These are phyloP conservation scores for Ogataea angusta DNA, from an alignment of 805 yeast genomes.

Conservation along the genomic window DNA sequence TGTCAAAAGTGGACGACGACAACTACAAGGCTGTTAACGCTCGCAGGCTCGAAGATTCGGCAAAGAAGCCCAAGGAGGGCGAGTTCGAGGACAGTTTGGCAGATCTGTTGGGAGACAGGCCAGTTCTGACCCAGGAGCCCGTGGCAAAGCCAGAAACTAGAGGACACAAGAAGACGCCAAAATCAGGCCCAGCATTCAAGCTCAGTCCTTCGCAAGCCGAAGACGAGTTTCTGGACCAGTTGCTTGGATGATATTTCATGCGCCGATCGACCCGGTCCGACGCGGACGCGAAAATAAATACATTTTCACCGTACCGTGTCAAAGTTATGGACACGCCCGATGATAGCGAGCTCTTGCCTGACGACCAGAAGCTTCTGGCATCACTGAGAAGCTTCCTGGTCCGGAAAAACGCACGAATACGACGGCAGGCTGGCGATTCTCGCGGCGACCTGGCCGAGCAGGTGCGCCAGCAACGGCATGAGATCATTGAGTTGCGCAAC, in stretches of 20 bases:
- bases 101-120: conserved; percentile 15
- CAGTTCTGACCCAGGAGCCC: background rate
- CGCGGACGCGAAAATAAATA: conserved; percentile 5
- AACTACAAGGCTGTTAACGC: conserved; percentile 17
- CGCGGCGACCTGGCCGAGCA: background rate
- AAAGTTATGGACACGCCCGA: background rate
- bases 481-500: background rate
- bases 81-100: conserved; percentile 22
- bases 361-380: background rate
- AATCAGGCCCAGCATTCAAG: background rate
- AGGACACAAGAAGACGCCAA: background rate
- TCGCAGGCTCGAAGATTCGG: conserved; percentile 6
- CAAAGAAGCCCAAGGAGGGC: conserved; percentile 2
- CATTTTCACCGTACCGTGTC: no score
- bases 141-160: no score
- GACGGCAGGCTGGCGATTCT: no score
- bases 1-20: conserved; percentile 15
- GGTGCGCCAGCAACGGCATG: background rate
- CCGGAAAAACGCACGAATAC: conserved; percentile 1
- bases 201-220: conserved; percentile 6
- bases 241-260: conserved; percentile 10
- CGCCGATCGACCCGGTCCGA: conserved; percentile 6
- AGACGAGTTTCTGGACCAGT: conserved; percentile 21
- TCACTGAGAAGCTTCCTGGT: background rate
- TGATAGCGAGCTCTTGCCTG: background rate